Percentiles rank a stretch among this genome's conserved stretches.
Conservation (phyloP, 2,329 filamentous ascomycete genomes). For the Stachybotrys elegans region DNA sequence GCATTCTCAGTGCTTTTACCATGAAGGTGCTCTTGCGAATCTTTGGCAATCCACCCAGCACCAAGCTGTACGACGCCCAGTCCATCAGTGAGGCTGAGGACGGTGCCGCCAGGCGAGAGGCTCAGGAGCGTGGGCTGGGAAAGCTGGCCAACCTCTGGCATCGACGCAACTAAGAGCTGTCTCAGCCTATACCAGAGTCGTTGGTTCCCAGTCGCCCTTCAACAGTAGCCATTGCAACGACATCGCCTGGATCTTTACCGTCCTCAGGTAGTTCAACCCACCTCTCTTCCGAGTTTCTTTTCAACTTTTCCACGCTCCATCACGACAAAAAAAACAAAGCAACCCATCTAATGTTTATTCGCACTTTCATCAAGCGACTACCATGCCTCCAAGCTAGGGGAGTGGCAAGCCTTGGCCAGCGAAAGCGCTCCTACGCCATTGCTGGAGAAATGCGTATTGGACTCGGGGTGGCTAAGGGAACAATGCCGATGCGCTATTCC, state of each 20-base stretch:
- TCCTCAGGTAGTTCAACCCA: conserved; percentile 33
- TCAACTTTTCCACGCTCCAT: conserved; percentile 9
- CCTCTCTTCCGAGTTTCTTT: conserved; percentile 11
- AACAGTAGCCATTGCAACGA: conserved; percentile 3
- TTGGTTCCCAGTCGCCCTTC: conserved; percentile 5
- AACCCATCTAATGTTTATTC: background rate
- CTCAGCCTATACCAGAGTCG: background rate
- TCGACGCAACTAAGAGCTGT: background rate
- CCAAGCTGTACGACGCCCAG: conserved; percentile 36
- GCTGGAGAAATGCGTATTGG: conserved; percentile 17
- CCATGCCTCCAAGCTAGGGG: too few species aligned
- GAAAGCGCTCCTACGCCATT: conserved; percentile 44
- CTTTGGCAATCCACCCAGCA: conserved; percentile 48
- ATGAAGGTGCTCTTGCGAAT: conserved; percentile 64
- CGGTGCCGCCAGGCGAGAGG: conserved; percentile 55
- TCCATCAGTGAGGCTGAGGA: conserved; percentile 46
- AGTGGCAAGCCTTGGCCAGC: conserved; percentile 35
- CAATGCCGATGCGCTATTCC: conserved; percentile 52
- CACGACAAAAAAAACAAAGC: background rate
- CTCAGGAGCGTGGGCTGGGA: conserved; percentile 52
- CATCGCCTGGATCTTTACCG: conserved; percentile 5
- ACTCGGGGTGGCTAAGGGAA: conserved; percentile 25
- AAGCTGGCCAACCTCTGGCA: conserved; percentile 19
- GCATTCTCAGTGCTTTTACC: conserved; percentile 64
- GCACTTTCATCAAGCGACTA: background rate